Percentiles rank a stretch among this genome's conserved stretches.
Evolutionary conservation across 2,329 filamentous ascomycete genomes (phyloP).

Genomic region (Ophiostoma angusticollis): DNA sequence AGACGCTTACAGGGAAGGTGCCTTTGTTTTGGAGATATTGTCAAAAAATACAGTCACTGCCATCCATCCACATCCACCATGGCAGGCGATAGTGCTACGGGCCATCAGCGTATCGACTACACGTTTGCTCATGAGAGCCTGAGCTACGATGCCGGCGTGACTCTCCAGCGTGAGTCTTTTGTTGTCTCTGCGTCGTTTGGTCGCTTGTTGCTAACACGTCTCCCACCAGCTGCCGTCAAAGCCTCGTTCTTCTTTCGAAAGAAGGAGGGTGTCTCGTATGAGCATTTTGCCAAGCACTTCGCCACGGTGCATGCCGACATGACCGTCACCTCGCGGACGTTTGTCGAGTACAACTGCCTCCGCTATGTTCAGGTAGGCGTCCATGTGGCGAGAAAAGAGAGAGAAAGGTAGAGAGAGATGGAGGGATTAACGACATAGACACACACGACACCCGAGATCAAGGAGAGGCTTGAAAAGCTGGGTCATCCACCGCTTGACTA

Average conservation of each 20-base stretch:
- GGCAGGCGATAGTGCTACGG: not conserved
- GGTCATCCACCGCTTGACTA: not conserved
- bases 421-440: not conserved
- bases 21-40: no score
- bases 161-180: not conserved
- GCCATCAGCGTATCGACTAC: constrained; percentile 5
- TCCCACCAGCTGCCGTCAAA: constrained; percentile 3
- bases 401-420: not conserved
- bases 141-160: constrained; percentile 2
- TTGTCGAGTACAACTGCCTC: constrained; percentile 1
- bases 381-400: not conserved
- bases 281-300: constrained; percentile 5
- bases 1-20: no score
- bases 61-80: no score
- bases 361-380: constrained; percentile 2
- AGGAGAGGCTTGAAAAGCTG: not conserved
- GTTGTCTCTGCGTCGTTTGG: not conserved
- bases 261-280: not conserved
- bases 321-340: not conserved
- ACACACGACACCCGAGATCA: constrained; percentile 4
- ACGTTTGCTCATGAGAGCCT: constrained; percentile 4
- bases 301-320: constrained; percentile 4
- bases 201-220: not conserved
- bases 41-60: no score
- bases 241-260: constrained; percentile 4